Base-by-base conservation (phyloP, 2,329 filamentous ascomycete genomes). In the Fusarium denticulatum region DNA sequence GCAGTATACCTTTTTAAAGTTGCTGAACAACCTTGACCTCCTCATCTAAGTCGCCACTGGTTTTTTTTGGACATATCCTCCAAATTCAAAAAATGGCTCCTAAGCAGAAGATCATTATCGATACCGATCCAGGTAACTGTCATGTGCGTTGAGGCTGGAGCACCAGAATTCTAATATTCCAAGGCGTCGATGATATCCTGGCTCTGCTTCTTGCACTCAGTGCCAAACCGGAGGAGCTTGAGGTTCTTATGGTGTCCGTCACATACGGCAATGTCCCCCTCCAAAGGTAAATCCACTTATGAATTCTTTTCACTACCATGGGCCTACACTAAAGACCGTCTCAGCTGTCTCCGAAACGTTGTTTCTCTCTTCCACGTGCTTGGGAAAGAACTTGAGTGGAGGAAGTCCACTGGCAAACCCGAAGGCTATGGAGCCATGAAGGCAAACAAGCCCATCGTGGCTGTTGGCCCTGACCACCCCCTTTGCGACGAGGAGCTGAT, bases 221-320 rank as follows among this genome's bases (percentile, higher is more conserved):
- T 60, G 91, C 94, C 39, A 90, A 89, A 30, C 89, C 93, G 0
- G 93, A 97, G 76, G 96, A 98, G 79, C 86, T 98, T 28, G 94
- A 98, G 81, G 86, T 98, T 40, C 83, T 93, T 52, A 88, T 98
- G 82, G 87, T 99, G 64, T 97, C 95, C 3, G 88, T 98, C 68
- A 97, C 95, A 2, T 98, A 96, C 82, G 96, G 96, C 64, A 99
- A 99, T 80, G 94, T 98, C 28, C 91, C 95, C 75, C 90, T 97
- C 22, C 88, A 95, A 71, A 95, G 91, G 93, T 94, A 82, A 53
- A 30, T 32, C 37, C 18, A 68, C 84, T 8, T 26, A 26, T 30
- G 74, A 16, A 20, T 30, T 20, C 55, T 26, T 37, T 56, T 20
- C 30, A 11, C 47, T 34, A 34, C 16, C 42, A 8, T 9, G 15